phyloP scores from a whole-genome alignment of 441 rosid genomes.

The Pelargonium hybrid region DNA sequence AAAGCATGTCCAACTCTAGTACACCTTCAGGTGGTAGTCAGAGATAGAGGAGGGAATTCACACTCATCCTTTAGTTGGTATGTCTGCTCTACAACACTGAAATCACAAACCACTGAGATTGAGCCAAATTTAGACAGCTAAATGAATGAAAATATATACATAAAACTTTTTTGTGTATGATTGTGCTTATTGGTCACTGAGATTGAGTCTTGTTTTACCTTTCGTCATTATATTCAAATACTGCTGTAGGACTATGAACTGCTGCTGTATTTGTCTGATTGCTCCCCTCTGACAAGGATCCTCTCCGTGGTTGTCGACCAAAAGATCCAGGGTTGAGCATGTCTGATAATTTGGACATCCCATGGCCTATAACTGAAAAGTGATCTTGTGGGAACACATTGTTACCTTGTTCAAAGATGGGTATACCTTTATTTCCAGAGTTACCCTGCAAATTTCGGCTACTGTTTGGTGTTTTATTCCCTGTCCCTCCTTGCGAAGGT shows the following conservation, averaged over 20 bases:
- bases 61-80: constrained; percentile 36
- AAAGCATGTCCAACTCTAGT: too few species aligned
- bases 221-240: constrained; percentile 4
- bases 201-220: constrained; percentile 15
- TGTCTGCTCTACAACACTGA: constrained; percentile 21
- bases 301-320: too few species aligned
- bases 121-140: neutral
- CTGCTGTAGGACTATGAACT: neutral
- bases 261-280: neutral
- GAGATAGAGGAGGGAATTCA: constrained; percentile 39
- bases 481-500: constrained; percentile 13
- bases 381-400: constrained; percentile 20
- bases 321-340: neutral
- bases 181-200: too few species aligned
- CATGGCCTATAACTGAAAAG: constrained; percentile 21
- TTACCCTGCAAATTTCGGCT: neutral
- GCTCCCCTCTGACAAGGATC: neutral
- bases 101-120: constrained; percentile 15
- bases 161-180: too few species aligned
- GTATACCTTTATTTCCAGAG: constrained; percentile 11
- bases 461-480: constrained; percentile 15
- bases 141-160: neutral
- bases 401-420: neutral
- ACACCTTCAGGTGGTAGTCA: neutral
- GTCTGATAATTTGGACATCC: constrained; percentile 8